phyloP scores from a whole-genome alignment of 805 yeast species.

The Myxozyma kluyveri region DNA sequence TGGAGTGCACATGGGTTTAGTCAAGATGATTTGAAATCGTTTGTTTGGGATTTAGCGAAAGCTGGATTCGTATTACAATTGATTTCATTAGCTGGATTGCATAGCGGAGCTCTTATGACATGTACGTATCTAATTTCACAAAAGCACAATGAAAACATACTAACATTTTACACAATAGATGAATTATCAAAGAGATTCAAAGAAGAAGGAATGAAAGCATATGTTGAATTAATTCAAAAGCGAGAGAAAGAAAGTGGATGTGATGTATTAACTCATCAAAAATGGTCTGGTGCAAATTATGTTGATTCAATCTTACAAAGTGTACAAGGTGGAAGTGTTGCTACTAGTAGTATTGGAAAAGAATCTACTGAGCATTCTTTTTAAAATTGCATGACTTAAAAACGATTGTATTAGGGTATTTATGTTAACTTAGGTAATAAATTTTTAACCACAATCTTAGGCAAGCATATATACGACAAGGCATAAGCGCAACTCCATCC shows the following conservation, averaged over 20 bases:
- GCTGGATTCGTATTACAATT: constrained; percentile 58
- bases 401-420: too few species aligned
- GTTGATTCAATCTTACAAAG: constrained; percentile 46
- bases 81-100: constrained; percentile 60
- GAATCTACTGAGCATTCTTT: constrained; percentile 26
- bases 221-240: constrained; percentile 52
- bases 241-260: constrained; percentile 47
- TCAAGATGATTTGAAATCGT: constrained; percentile 46
- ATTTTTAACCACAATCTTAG: too few species aligned
- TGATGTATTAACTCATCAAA: constrained; percentile 59
- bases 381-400: too few species aligned
- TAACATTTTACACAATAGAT: too few species aligned
- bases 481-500: too few species aligned
- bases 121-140: too few species aligned
- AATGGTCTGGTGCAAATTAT: constrained; percentile 63
- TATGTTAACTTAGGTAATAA: too few species aligned
- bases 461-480: too few species aligned
- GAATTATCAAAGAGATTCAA: constrained; percentile 48
- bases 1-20: constrained; percentile 58
- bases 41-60: constrained; percentile 55
- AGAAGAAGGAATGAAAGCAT: constrained; percentile 57
- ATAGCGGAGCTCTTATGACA: constrained; percentile 51
- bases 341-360: constrained; percentile 23
- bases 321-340: constrained; percentile 43
- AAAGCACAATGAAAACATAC: too few species aligned